These are phyloP conservation scores for Termitomyces sp. DNA, from an alignment of 768 basidiomycete genomes.

Conservation along the genomic window DNA sequence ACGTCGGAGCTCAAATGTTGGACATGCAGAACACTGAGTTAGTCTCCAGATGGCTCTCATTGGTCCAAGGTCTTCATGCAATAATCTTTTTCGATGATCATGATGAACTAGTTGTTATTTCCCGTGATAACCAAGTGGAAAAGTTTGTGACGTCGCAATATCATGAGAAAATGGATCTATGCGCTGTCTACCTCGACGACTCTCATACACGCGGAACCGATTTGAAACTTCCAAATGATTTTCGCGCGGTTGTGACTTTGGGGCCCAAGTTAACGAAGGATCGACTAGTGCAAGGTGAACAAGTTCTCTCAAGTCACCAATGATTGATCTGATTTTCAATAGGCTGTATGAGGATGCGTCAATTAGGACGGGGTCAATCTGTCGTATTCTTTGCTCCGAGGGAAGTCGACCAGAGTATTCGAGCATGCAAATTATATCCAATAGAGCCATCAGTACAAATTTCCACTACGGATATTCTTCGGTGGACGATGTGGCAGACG, in stretches of 20 bases:
- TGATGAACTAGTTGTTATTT: slow-evolving; percentile 30
- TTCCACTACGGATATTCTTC: slow-evolving; percentile 11
- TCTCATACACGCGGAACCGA: slow-evolving; percentile 50
- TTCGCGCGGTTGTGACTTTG: slow-evolving; percentile 40
- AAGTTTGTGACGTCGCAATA: slow-evolving; percentile 30
- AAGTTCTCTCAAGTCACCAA: slow-evolving; percentile 23
- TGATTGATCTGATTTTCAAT: not conserved
- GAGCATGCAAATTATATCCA: slow-evolving; percentile 27
- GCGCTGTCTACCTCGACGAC: slow-evolving; percentile 47
- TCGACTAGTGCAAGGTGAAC: slow-evolving; percentile 40
- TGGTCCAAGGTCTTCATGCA: slow-evolving; percentile 23
- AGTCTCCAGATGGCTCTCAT: slow-evolving; percentile 32
- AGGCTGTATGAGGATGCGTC: slow-evolving; percentile 53
- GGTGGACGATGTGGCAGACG: slow-evolving; percentile 40
- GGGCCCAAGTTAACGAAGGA: slow-evolving; percentile 50
- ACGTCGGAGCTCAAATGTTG: slow-evolving; percentile 54
- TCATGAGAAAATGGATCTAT: slow-evolving; percentile 26
- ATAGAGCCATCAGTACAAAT: not conserved
- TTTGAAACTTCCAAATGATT: slow-evolving; percentile 36
- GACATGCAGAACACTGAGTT: slow-evolving; percentile 40
- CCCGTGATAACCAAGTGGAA: slow-evolving; percentile 28
- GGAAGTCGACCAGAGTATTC: slow-evolving; percentile 33
- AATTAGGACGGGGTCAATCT: slow-evolving; percentile 40
- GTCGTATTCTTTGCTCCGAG: slow-evolving; percentile 41
- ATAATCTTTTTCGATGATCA: slow-evolving; percentile 36